These are phyloP conservation scores for Trichoderma sp. DNA, from an alignment of 2,329 filamentous ascomycete species.

Conservation along the genomic window DNA sequence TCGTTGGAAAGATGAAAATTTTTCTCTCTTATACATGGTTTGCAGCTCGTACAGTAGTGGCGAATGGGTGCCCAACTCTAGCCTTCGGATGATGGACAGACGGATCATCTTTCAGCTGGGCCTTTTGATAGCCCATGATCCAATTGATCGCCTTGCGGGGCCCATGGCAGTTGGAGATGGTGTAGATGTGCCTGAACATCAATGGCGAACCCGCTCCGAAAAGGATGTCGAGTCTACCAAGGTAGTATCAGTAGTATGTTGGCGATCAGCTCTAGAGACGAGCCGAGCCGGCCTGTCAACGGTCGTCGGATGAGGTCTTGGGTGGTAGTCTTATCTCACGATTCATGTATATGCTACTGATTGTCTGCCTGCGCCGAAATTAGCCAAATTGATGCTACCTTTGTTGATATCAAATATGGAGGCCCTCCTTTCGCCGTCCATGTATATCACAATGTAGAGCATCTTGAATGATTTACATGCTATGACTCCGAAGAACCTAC, in stretches of 20 bases:
- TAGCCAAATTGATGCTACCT: neutral
- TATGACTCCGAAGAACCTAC: neutral
- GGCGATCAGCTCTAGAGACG: conserved; percentile 12
- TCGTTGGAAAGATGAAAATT: neutral
- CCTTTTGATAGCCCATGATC: neutral
- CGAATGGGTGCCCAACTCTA: neutral
- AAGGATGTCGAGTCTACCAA: neutral
- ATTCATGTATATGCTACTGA: neutral
- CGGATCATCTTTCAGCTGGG: neutral
- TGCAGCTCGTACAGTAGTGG: neutral
- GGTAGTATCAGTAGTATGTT: neutral
- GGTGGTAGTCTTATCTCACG: neutral
- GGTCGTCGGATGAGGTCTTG: neutral
- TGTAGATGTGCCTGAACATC: conserved; percentile 12
- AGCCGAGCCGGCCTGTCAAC: conserved; percentile 1
- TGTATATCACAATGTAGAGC: neutral
- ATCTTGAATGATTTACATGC: neutral
- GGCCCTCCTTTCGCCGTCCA: neutral
- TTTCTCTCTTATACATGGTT: neutral
- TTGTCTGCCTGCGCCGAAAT: neutral
- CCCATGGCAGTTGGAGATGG: neutral
- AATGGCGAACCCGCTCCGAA: neutral
- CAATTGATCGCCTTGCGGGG: conserved; percentile 11
- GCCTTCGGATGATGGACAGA: neutral
- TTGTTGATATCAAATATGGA: neutral